Percentiles rank a stretch among this genome's conserved stretches.
These are phyloP conservation scores for Aspergillus terreus DNA, from an alignment of 2,329 filamentous ascomycete species.

Conservation along the genomic window DNA sequence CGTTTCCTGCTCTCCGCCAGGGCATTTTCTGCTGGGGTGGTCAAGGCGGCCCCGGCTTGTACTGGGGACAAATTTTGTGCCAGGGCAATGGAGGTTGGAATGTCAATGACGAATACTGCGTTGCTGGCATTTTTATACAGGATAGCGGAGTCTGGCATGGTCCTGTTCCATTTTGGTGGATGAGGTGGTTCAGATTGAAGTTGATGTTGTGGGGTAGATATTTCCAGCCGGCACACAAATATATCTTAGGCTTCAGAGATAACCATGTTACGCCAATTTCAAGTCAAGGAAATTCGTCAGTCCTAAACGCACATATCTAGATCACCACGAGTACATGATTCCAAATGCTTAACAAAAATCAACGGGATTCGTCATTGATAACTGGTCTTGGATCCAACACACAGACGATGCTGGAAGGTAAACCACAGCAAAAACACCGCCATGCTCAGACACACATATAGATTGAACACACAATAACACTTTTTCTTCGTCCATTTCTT, in stretches of 20 bases:
- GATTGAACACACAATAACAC: constrained; percentile 12
- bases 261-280: background rate
- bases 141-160: constrained; percentile 31
- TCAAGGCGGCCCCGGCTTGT: constrained; percentile 2
- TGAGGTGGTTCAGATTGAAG: background rate
- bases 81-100: constrained; percentile 54
- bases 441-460: constrained; percentile 6
- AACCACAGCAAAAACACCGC: background rate
- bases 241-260: background rate
- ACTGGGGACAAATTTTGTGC: constrained; percentile 43
- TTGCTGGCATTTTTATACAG: constrained; percentile 48
- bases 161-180: background rate
- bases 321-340: background rate
- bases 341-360: constrained; percentile 1
- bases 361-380: background rate
- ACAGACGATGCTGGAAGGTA: constrained; percentile 1
- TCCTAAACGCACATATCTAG: constrained; percentile 2
- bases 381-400: constrained; percentile 16
- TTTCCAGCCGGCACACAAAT: too few species aligned
- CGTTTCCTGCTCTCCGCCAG: background rate
- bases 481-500: constrained; percentile 22
- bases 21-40: background rate
- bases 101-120: constrained; percentile 53
- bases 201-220: background rate
- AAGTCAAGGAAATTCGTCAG: constrained; percentile 8